Evolutionary conservation across 192 early-diverging fungal genomes (phyloP).

Genomic region (Podila verticillata): DNA sequence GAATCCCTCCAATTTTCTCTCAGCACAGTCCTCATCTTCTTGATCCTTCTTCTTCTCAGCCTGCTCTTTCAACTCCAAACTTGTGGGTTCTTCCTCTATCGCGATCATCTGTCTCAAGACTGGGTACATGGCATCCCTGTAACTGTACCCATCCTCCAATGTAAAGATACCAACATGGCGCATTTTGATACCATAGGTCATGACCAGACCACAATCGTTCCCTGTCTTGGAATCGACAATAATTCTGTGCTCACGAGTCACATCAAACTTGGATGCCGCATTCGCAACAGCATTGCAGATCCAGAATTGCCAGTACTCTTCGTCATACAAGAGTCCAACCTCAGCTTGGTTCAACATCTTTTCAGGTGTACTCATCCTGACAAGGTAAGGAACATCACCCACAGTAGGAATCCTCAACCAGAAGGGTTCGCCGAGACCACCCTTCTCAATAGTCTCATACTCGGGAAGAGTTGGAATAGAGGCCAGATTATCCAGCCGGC

Average conservation of each 20-base stretch:
- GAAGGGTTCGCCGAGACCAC: conserved; percentile 4
- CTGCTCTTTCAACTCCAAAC: conserved; percentile 6
- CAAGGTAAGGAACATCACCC: conserved; percentile 27
- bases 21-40: neutral
- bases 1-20: neutral
- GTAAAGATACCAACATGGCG: neutral
- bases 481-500: neutral
- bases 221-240: conserved; percentile 24
- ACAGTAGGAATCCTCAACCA: conserved; percentile 4
- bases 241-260: neutral
- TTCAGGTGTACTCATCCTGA: conserved; percentile 21
- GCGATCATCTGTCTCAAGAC: conserved; percentile 18
- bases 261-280: neutral
- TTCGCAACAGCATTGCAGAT: neutral
- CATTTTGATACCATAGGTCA: neutral
- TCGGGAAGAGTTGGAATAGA: neutral
- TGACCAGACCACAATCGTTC: conserved; percentile 17
- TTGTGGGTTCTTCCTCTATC: neutral
- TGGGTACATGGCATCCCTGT: conserved; percentile 14
- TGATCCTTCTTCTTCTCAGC: neutral
- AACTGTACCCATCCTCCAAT: conserved; percentile 13
- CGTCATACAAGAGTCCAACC: conserved; percentile 12
- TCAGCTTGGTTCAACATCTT: conserved; percentile 5
- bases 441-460: neutral
- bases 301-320: conserved; percentile 23